phyloP scores from a whole-genome alignment of 768 basidiomycete genomes.

The Astraeus odoratus region DNA sequence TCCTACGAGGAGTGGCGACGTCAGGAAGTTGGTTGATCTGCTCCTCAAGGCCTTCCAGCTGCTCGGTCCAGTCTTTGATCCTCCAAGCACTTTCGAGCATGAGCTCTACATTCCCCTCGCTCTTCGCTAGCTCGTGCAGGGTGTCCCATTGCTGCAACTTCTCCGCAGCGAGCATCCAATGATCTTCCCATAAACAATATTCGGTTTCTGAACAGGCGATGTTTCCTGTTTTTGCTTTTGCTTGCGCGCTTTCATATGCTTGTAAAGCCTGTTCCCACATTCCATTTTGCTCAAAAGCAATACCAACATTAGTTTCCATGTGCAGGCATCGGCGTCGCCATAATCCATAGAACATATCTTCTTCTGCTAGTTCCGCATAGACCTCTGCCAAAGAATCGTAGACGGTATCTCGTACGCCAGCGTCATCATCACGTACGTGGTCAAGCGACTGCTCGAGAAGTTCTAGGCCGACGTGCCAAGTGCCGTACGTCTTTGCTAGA shows the following conservation, averaged over 20 bases:
- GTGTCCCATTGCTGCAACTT: conserved; percentile 99
- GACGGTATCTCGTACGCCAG: conserved; percentile 71
- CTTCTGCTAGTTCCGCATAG: conserved; percentile 93
- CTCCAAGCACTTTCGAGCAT: conserved; percentile 95
- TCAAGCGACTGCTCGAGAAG: conserved; percentile 79
- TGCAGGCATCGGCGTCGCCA: conserved; percentile 91
- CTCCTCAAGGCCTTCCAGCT: conserved; percentile 70
- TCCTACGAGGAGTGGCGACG: conserved; percentile 87
- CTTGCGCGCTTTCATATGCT: conserved; percentile 87
- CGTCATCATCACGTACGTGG: conserved; percentile 72
- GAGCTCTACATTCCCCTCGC: conserved; percentile 86
- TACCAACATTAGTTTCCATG: conserved; percentile 78
- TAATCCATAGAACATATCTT: conserved; percentile 94
- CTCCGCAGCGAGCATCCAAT: conserved; percentile 93
- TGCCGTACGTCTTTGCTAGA: conserved; percentile 90
- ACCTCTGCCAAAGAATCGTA: conserved; percentile 90
- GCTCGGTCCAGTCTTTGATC: conserved; percentile 84
- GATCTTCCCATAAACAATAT: conserved; percentile 98
- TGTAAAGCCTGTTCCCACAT: conserved; percentile 92
- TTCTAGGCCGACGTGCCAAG: conserved; percentile 91
- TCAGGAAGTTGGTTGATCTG: conserved; percentile 77
- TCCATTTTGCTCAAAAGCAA: conserved; percentile 92
- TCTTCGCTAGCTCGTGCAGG: conserved; percentile 82
- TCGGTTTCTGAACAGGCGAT: conserved; percentile 92
- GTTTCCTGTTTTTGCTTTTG: conserved; percentile 68